phyloP scores from a whole-genome alignment of 768 basidiomycete species.

The Serendipita vermifera region DNA sequence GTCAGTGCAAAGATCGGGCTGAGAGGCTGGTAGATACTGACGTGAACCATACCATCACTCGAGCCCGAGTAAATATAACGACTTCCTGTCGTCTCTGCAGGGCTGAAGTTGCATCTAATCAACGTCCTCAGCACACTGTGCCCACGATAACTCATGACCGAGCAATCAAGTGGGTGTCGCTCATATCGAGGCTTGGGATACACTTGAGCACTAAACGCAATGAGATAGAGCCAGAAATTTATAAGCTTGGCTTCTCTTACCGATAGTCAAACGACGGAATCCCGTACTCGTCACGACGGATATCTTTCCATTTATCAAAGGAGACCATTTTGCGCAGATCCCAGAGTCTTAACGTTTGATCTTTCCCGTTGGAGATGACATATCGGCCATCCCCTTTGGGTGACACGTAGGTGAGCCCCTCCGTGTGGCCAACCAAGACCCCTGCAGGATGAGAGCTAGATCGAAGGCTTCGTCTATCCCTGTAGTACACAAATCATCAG shows the following conservation, averaged over 20 bases:
- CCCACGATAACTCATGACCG: constrained; percentile 90
- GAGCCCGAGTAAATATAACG: constrained; percentile 94
- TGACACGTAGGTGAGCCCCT: constrained; percentile 88
- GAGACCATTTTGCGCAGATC: constrained; percentile 87
- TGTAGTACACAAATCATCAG: constrained; percentile 16
- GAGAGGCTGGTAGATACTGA: constrained; percentile 25
- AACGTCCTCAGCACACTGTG: constrained; percentile 83
- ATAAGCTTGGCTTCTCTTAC: constrained; percentile 28
- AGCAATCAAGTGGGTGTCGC: constrained; percentile 80
- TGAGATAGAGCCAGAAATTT: background rate
- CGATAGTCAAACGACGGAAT: constrained; percentile 65
- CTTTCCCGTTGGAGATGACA: constrained; percentile 90
- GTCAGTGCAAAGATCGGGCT: constrained; percentile 3
- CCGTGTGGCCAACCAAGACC: constrained; percentile 87
- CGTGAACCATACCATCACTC: constrained; percentile 73
- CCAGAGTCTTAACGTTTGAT: constrained; percentile 84
- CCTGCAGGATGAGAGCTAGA: constrained; percentile 66
- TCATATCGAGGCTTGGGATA: constrained; percentile 50
- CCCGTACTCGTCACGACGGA: constrained; percentile 40
- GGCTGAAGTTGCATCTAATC: constrained; percentile 94
- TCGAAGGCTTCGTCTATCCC: constrained; percentile 40
- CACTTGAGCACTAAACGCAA: constrained; percentile 14
- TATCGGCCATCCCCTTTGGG: constrained; percentile 96
- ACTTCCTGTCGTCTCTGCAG: constrained; percentile 77
- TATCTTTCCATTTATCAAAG: constrained; percentile 50